These are phyloP conservation scores for Cutaneotrichosporon mucoides DNA, from an alignment of 1,284 basidiomycete genomes.

Conservation along the genomic window DNA sequence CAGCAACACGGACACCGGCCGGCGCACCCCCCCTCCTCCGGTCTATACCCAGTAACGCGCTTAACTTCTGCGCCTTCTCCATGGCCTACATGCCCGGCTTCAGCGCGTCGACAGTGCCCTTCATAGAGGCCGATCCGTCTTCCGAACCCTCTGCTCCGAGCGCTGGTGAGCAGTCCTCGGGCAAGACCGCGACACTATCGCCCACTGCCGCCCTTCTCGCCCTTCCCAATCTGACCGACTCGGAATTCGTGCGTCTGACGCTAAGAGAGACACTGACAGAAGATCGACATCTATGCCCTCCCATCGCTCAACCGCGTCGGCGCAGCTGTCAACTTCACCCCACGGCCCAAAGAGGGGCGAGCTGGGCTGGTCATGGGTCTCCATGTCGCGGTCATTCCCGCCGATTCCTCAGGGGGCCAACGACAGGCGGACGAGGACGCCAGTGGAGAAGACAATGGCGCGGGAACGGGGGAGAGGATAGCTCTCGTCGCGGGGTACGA, in stretches of 20 bases:
- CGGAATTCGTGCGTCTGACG: slow-evolving; percentile 60
- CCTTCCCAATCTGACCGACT: slow-evolving; percentile 80
- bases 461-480: slow-evolving; percentile 34
- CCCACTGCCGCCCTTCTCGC: slow-evolving; percentile 59
- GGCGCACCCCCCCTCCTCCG: slow-evolving; percentile 50
- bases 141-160: no score
- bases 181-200: no score
- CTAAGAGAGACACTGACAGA: not conserved
- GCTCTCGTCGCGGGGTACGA: slow-evolving; percentile 71
- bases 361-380: slow-evolving; percentile 79
- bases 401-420: no score
- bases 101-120: slow-evolving; percentile 18
- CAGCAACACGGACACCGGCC: slow-evolving; percentile 52
- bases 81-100: slow-evolving; percentile 43
- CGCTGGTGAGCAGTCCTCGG: no score
- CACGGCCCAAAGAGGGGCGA: slow-evolving; percentile 3
- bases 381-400: slow-evolving; percentile 35
- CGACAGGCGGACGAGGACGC: no score
- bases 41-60: slow-evolving; percentile 76
- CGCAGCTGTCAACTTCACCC: slow-evolving; percentile 55
- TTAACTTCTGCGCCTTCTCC: slow-evolving; percentile 84
- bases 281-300: slow-evolving; percentile 66
- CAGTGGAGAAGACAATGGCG: not conserved
- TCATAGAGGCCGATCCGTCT: not conserved
- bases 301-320: slow-evolving; percentile 64